Evolutionary conservation across 768 basidiomycete genomes (phyloP), one percentile per base, ranked within the genome.

Genomic region (Russula ochroleuca): DNA sequence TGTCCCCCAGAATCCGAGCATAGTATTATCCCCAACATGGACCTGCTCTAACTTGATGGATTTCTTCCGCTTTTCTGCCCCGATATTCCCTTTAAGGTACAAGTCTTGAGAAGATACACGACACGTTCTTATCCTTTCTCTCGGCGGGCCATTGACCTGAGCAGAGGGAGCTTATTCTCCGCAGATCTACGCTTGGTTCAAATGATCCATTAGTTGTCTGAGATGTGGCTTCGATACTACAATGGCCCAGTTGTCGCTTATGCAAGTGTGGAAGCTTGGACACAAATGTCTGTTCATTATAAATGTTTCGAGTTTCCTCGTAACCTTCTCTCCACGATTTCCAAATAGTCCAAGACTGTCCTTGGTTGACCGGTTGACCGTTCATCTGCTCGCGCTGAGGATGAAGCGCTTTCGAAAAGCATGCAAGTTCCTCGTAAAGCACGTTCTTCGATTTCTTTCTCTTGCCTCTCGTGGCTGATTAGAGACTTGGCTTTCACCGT

Each of bases 341-440:
- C 38, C 49, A 43, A 31, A 35, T 23, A 3, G 13, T 14, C 21
- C 21, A 25, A 40, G 6, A 35, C 33, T 21, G 28, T 28, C 21
- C 40, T n/a, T 14, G 13, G 23, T 47, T 23, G 17, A 47, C 45
- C 25, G 9, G 19, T 47, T 23, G 17, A 40, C 45, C 45, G 15
- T 50, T 28, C 48, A 40, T 21, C 25, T 19, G 15, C 17, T 23
- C 33, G 47, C 14, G 35, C 23, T 7, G 43, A 43, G 19, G 19
- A 65, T 65, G 64, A 55, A 40, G 31, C 59, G 41, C 25, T 33
- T 65, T 31, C 38, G 64, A 55, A 54, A 51, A 61, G 64, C 54
- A 23, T 51, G 14, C 38, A 61, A 15, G 11, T 5, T 56, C 33
- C 6, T 65, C 15, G 23, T 52, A 41, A 61, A 51, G 64, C 41